phyloP scores from a whole-genome alignment of 139 green algal genomes.

The Closterium sp. region DNA sequence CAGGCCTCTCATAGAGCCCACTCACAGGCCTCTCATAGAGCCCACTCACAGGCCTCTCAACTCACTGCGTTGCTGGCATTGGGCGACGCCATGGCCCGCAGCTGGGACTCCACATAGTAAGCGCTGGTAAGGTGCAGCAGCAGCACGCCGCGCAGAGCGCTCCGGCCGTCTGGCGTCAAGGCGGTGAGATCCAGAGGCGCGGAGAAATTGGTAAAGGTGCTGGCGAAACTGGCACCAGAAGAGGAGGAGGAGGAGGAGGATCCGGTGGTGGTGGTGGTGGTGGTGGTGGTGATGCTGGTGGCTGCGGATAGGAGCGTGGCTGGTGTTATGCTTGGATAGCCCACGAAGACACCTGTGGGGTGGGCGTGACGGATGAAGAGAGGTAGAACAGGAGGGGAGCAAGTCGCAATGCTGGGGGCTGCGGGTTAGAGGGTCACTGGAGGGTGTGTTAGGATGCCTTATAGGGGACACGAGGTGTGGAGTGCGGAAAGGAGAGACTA shows the following conservation, averaged over 20 bases:
- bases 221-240: not conserved
- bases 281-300: not conserved
- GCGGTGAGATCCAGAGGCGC: not conserved
- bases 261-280: not conserved
- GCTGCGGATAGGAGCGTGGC: not conserved
- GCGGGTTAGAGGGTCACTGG: too few species aligned
- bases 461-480: too few species aligned
- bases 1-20: too few species aligned
- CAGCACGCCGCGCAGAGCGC: not conserved
- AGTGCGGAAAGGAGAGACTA: too few species aligned
- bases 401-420: too few species aligned
- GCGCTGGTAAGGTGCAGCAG: not conserved
- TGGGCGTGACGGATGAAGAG: too few species aligned
- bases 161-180: not conserved
- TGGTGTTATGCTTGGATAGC: not conserved
- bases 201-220: not conserved
- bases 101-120: not conserved
- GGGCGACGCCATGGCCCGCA: not conserved
- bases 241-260: too few species aligned
- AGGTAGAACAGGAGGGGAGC: too few species aligned
- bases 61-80: not conserved
- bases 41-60: too few species aligned
- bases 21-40: too few species aligned
- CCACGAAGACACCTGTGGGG: not conserved
- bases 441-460: too few species aligned